Evolutionary conservation across 352 stramenopile genomes (phyloP), one percentile per base, ranked within the genome.

Genomic region (Peronospora destructor): DNA sequence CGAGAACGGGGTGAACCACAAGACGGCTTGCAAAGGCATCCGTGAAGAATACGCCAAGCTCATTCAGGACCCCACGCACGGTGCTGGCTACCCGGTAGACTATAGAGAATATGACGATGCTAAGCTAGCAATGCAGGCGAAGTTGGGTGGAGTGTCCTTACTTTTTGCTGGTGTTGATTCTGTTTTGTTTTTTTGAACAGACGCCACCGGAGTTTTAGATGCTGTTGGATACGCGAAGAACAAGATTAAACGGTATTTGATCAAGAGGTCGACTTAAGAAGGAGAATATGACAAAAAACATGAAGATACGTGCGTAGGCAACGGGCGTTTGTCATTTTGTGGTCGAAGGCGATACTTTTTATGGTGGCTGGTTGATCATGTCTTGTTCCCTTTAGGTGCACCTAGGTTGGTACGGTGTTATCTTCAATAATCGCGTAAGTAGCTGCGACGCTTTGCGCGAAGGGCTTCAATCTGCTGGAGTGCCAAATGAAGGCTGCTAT

Each of bases 1-100:
- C 57, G 82, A 93, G 63, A 73, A 91, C 64, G 83, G 83, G 51
- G 77, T 93, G 40, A 93, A 93, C 72, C 83, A 93, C 79, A 87
- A 85, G 58, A 83, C 91, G 49, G 76, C 73, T 17, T 93, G 83
- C 77, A 91, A 90, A 64, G 55, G 49, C 16, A 50, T 93, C 40
- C 80, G 83, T 44, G 79, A 93, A 47, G 77, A 93, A 66, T 93
- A 93, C 59, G 78, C 62, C 38, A 79, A 68, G 51, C 76, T 93
- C 35, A 68, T 93, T 47, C 76, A 73, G 50, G 83, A 93, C 65
- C 83, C 83, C 32, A 87, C 80, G 44, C 74, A 85, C 42, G 79
- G 79, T 38, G 77, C 69, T 57, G 80, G 80, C 14, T 65, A 69
- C 35, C 80, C 80, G 59, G 80, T 91, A 63, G n/a, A 54, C 9